These are phyloP conservation scores for Moniliella sp. DNA, from an alignment of 1,284 basidiomycete species.

Conservation along the genomic window DNA sequence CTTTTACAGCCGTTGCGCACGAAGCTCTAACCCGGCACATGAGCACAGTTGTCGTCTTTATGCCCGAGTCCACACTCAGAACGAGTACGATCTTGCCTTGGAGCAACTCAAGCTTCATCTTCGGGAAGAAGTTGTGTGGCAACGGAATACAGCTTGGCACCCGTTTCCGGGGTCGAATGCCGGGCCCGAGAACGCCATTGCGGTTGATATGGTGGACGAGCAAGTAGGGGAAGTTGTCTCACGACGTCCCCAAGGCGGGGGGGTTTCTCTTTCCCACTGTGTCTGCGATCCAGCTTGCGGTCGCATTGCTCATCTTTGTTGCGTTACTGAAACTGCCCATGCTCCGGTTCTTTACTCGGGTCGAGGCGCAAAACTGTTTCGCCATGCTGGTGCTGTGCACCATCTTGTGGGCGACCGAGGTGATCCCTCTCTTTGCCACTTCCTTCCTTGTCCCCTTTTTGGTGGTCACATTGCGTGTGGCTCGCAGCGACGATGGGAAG, in stretches of 20 bases:
- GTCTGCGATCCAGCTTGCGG: constrained; percentile 16
- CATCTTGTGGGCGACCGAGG: constrained; percentile 86
- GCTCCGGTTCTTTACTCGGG: constrained; percentile 37
- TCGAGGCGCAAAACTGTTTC: constrained; percentile 71
- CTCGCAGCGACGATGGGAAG: constrained; percentile 46
- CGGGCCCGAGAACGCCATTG: constrained; percentile 29
- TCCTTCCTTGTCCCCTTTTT: constrained; percentile 70
- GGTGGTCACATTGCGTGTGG: constrained; percentile 66
- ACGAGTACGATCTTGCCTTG: constrained; percentile 50
- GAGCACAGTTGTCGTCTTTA: constrained; percentile 49
- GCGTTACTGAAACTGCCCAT: constrained; percentile 25
- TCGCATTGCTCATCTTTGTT: constrained; percentile 18
- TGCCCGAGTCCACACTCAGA: constrained; percentile 60
- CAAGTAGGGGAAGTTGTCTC: no score
- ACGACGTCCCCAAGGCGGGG: no score
- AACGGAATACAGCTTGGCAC: constrained; percentile 83
- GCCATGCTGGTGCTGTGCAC: constrained; percentile 77
- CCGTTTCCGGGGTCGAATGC: constrained; percentile 78
- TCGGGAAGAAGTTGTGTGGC: constrained; percentile 71
- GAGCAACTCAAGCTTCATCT: constrained; percentile 69
- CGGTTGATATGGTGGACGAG: no score
- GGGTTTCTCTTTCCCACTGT: not conserved
- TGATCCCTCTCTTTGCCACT: constrained; percentile 86
- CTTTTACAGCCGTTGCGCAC: constrained; percentile 42
- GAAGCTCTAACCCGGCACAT: constrained; percentile 43